Evolutionary conservation across 495 filamentous ascomycete species (phyloP), one percentile per base, ranked within the genome.

Genomic region (Aspergillus indologenus): DNA sequence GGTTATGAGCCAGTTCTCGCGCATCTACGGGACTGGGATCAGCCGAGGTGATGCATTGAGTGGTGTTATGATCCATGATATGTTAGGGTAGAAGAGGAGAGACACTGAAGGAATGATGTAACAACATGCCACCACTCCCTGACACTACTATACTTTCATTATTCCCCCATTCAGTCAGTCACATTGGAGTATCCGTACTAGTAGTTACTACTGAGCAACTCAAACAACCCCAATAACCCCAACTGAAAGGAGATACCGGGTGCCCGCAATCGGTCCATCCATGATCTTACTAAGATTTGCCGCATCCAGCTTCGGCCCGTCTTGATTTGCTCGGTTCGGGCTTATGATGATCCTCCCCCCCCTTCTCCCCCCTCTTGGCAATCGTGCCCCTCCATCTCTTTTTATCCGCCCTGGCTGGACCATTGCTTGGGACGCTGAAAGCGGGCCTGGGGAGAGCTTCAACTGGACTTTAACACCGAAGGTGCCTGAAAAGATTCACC

Each of bases 401-500:
- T 40, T 40, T 9, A 29, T 29, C 34, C 34, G 34, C 34, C 34
- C 34, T 40, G 34, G 34, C 34, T 40, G 34, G 34, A 40, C 34
- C 34, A 40, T 40, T 11, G 12, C 7, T 40, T 40, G 34, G 12
- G 12, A 40, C 12, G 34, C 34, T 40, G 34, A 40, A 40, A 40
- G 34, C 34, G 34, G 34, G 34, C 34, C 34, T 40, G 34, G 34
- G 34, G 34, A 40, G 34, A 40, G 34, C 34, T 40, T 40, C 34
- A 40, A 40, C 26, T 40, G 12, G 12, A 15, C 34, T 15, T 40
- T 40, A 14, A 40, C 34, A 40, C 48, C 20, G 20, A 22, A 24
- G n/a, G 47, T 50, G 21, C 43, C 54, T 46, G 14, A 45, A 60
- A 60, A 54, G 22, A 51, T 45, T 68, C 66, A 68, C 66, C 66